Conservation (phyloP, 179 eudicot genomes). For the Amaranthus tricolor region DNA sequence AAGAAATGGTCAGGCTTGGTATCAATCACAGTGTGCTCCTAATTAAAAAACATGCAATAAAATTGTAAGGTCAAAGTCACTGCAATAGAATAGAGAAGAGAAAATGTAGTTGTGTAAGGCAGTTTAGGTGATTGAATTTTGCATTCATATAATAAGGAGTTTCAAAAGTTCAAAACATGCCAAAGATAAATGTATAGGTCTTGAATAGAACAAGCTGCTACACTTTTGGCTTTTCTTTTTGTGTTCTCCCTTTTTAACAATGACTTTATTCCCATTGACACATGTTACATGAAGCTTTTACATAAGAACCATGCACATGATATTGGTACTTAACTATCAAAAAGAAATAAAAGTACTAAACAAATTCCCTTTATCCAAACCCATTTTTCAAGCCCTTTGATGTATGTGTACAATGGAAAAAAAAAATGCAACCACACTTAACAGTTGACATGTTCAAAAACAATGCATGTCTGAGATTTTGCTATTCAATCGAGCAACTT, state of each 20-base stretch:
- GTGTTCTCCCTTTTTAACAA: no score
- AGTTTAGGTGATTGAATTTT: not conserved
- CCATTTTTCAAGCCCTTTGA: not conserved
- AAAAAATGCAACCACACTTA: not conserved
- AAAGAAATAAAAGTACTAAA: not conserved
- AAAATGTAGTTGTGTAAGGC: not conserved
- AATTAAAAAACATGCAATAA: conserved; percentile 14
- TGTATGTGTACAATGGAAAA: not conserved
- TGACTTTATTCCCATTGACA: not conserved
- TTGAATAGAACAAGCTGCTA: not conserved
- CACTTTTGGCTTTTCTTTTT: not conserved
- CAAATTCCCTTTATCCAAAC: not conserved
- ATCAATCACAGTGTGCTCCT: conserved; percentile 94
- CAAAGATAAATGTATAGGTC: not conserved
- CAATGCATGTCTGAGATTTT: not conserved
- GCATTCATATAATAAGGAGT: not conserved
- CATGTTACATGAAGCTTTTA: not conserved
- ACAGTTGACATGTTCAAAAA: not conserved
- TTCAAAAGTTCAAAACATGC: not conserved
- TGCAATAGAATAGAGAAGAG: not conserved
- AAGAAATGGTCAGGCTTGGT: conserved; percentile 97
- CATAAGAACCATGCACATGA: not conserved
- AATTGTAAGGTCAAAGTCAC: conserved; percentile 7
- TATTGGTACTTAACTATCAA: not conserved
- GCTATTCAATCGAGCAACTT: not conserved